Percentiles rank a stretch among this genome's conserved stretches.
These are phyloP conservation scores for Pseudocercospora cruenta DNA, from an alignment of 2,329 filamentous ascomycete genomes.

Conservation along the genomic window DNA sequence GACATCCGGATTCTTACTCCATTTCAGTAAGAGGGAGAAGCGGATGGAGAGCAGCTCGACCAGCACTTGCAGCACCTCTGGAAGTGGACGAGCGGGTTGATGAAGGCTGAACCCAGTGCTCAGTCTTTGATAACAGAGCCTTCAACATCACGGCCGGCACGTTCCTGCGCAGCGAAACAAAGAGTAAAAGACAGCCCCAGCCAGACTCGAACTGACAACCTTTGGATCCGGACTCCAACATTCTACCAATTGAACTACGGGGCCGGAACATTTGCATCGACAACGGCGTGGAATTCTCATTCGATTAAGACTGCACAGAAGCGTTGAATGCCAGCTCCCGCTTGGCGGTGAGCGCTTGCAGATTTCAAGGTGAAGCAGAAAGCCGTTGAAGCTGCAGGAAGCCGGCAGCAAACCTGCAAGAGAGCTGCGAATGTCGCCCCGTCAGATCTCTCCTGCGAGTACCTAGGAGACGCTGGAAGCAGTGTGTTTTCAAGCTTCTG, in stretches of 20 bases:
- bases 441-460: too few species aligned
- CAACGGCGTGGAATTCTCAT: neutral
- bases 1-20: constrained; percentile 16
- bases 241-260: neutral
- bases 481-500: too few species aligned
- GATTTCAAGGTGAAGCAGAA: neutral
- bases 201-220: neutral
- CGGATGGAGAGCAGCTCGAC: constrained; percentile 26
- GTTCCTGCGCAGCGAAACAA: neutral
- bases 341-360: neutral
- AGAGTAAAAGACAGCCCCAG: neutral
- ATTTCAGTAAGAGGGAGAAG: constrained; percentile 14
- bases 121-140: neutral
- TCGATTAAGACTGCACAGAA: neutral
- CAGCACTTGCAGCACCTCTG: constrained; percentile 18
- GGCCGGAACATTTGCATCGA: neutral
- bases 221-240: constrained; percentile 6
- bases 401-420: neutral
- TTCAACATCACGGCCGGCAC: neutral
- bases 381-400: neutral
- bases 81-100: constrained; percentile 9
- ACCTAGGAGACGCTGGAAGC: too few species aligned
- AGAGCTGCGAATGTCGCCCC: too few species aligned
- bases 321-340: neutral
- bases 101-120: neutral